Evolutionary conservation across 805 yeast species (phyloP), one percentile per base, ranked within the genome.

Genomic region (Monosporozyma yasuniensis): DNA sequence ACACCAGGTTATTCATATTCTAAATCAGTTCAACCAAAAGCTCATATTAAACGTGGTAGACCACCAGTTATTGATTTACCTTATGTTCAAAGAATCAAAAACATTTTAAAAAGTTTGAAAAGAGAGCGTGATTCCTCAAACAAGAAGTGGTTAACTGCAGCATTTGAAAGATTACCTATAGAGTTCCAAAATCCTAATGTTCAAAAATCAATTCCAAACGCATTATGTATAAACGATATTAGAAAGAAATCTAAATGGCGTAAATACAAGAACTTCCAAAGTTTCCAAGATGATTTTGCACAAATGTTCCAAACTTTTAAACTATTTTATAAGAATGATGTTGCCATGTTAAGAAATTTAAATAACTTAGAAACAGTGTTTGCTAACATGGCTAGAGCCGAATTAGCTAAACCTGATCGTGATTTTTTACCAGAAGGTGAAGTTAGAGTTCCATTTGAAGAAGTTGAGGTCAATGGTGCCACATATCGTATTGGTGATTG

Each of bases 401-500:
- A 90, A 66, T 71, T 87, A 67, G 77, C 77, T 50, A 85, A 82
- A 66, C 93, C 95, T 2, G 98, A 91, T 63, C 72, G 81, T 44
- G 91, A 81, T 46, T 84, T 81, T 56, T 69, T 80, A 56, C 72
- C 79, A 1, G 72, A 72, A 47, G 79, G 76, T 52, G 83, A 77
- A 54, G 72, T 84, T 44, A 81, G 90, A 54, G 75, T 81, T 55
- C 96, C 96, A 11, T 72, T 88, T 51, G 95, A 88, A 61, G 76
- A 78, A 41, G 77, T 87, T 39, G 83, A 80, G 46, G 78, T 83
- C 42, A 76, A 81, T 56, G 95, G 89, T 3, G 81, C 80, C 55
- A 71, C 74, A 6, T 93, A 85, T 69, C 78, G 78, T 54, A 89
- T 91, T 46, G 99, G 99, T 56, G 96, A 90, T 67, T 93, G 98